Percentiles rank a stretch among this genome's conserved stretches.
phyloP scores from a whole-genome alignment of 306 rosid genomes.

The Rosa rugosa region DNA sequence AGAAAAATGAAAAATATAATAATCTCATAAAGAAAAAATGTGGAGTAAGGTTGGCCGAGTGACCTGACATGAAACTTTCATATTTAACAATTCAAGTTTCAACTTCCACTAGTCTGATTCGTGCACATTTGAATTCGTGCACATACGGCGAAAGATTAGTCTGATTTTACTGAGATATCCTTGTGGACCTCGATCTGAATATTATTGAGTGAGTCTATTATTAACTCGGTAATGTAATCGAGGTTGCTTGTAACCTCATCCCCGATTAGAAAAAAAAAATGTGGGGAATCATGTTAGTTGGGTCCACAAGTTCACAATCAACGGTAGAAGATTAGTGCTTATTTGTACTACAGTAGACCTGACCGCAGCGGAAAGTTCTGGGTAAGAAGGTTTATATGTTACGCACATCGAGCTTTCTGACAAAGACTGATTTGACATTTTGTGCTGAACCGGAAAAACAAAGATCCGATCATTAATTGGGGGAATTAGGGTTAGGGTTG shows the following conservation, averaged over 20 bases:
- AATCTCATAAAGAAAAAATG: neutral
- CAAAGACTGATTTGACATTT: constrained; percentile 2
- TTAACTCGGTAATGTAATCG: too few species aligned
- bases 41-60: too few species aligned
- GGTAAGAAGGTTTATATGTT: neutral
- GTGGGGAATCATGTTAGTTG: neutral
- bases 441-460: constrained; percentile 2
- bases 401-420: neutral
- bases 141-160: too few species aligned
- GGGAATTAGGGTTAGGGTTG: constrained; percentile 29
- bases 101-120: too few species aligned
- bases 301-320: neutral
- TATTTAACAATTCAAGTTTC: too few species aligned
- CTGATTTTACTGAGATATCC: too few species aligned
- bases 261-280: too few species aligned
- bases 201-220: too few species aligned
- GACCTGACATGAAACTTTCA: too few species aligned
- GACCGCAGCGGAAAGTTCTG: neutral
- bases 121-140: too few species aligned
- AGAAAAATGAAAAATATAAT: neutral
- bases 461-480: constrained; percentile 15
- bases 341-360: neutral
- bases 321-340: neutral
- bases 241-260: too few species aligned
- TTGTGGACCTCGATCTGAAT: too few species aligned